phyloP scores from a whole-genome alignment of 805 yeast species.

The Torulaspora indica region DNA sequence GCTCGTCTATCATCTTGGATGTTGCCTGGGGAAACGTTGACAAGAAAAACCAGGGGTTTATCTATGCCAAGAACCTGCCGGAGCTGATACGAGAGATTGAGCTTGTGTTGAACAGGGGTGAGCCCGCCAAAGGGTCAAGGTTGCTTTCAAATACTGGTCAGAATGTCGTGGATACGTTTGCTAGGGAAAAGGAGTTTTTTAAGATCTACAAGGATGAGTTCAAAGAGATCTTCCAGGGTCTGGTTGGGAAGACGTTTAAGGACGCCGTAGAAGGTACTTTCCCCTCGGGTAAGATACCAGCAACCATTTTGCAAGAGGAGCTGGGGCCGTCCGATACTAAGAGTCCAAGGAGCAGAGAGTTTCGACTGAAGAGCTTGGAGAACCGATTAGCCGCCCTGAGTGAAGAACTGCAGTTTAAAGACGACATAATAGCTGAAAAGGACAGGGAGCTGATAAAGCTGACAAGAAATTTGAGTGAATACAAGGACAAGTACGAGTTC shows the following conservation, averaged over 20 bases:
- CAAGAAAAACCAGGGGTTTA: conserved; percentile 22
- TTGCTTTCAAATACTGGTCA: conserved; percentile 30
- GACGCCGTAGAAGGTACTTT: conserved; percentile 24
- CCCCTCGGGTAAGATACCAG: conserved; percentile 11
- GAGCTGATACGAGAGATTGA: conserved; percentile 21
- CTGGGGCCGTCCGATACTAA: background rate
- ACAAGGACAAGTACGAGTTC: conserved; percentile 28
- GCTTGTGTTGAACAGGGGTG: conserved; percentile 14
- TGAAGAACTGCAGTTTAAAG: conserved; percentile 20
- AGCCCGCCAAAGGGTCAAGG: conserved; percentile 8
- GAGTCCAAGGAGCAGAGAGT: conserved; percentile 8
- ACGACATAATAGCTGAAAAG: conserved; percentile 20
- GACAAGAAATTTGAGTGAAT: conserved; percentile 19
- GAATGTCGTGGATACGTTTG: conserved; percentile 29
- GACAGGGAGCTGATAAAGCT: conserved; percentile 20
- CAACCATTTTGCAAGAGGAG: conserved; percentile 5
- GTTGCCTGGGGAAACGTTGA: conserved; percentile 29
- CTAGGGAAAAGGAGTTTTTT: conserved; percentile 29
- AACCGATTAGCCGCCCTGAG: conserved; percentile 13
- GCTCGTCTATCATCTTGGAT: conserved; percentile 19
- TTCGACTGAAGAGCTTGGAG: conserved; percentile 10
- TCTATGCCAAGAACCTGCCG: conserved; percentile 31
- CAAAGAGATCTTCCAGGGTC: conserved; percentile 29
- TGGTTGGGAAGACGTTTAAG: conserved; percentile 35
- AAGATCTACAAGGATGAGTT: conserved; percentile 36